These are phyloP conservation scores for Onygena corvina DNA, from an alignment of 2,329 filamentous ascomycete genomes.

Conservation along the genomic window DNA sequence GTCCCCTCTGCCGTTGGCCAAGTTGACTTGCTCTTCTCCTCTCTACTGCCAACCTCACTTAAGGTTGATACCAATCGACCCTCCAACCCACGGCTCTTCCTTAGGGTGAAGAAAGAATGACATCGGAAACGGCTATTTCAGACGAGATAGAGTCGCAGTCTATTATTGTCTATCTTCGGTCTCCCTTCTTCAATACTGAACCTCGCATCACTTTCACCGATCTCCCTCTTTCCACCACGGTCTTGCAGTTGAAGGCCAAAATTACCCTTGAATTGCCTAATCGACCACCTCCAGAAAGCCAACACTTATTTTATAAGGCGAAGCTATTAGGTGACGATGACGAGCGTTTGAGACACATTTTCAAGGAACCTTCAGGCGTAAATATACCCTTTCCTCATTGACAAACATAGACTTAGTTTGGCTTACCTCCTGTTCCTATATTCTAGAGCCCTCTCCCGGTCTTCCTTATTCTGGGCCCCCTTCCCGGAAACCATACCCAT, in stretches of 20 bases:
- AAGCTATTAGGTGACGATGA: constrained; percentile 40
- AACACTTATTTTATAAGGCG: constrained; percentile 49
- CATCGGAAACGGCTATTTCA: not conserved
- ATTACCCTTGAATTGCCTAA: constrained; percentile 41
- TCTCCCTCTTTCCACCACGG: constrained; percentile 32
- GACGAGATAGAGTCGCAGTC: not conserved
- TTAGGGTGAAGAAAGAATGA: not conserved
- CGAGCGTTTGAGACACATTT: constrained; percentile 38
- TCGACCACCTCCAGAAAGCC: constrained; percentile 35
- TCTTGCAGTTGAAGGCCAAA: constrained; percentile 42
- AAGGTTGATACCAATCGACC: no score
- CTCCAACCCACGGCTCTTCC: no score
- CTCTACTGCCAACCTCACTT: no score
- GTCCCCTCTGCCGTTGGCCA: no score
- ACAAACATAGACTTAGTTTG: no score
- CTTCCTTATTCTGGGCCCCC: constrained; percentile 36
- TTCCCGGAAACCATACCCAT: not conserved
- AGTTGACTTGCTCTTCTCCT: no score
- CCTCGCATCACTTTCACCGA: constrained; percentile 29
- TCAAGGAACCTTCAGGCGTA: constrained; percentile 42
- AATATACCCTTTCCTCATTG: constrained; percentile 18
- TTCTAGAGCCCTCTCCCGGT: constrained; percentile 19
- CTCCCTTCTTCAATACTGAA: constrained; percentile 30
- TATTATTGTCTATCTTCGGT: constrained; percentile 28
- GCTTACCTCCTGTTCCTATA: not conserved